These are phyloP conservation scores for Fusarium oxysporum DNA, from an alignment of 2,329 filamentous ascomycete genomes.

Conservation along the genomic window DNA sequence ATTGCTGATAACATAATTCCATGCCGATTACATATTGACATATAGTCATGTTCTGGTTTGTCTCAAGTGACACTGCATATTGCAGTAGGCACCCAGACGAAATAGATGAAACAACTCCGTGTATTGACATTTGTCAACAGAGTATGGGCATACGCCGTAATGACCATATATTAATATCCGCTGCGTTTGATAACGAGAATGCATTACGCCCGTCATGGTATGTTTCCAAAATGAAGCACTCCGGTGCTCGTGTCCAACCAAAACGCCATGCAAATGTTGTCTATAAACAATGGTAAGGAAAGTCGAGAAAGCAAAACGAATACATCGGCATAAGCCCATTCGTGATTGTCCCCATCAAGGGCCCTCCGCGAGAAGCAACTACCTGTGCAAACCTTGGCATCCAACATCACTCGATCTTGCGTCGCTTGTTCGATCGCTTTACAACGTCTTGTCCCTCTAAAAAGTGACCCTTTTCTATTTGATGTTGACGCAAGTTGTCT, in stretches of 20 bases:
- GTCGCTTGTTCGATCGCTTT: constrained; percentile 60
- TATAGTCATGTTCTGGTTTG: background rate
- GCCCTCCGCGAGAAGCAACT: background rate
- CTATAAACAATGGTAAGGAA: constrained; percentile 5
- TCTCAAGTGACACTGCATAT: background rate
- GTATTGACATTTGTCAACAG: background rate
- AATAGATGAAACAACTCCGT: background rate
- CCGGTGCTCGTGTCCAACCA: background rate
- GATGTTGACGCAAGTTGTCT: constrained; percentile 68
- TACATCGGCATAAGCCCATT: background rate
- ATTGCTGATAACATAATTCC: background rate
- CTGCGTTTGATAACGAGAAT: background rate
- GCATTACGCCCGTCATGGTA: constrained; percentile 32
- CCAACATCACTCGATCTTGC: constrained; percentile 51
- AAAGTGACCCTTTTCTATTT: constrained; percentile 67
- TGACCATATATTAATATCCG: background rate
- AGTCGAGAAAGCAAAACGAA: constrained; percentile 1
- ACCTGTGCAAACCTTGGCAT: background rate
- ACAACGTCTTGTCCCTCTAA: constrained; percentile 55
- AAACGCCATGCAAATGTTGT: constrained; percentile 33
- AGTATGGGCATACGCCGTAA: background rate
- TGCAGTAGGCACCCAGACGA: background rate
- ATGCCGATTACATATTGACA: background rate
- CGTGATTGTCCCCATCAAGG: background rate
- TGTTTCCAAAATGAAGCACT: constrained; percentile 23